Evolutionary conservation across 1,139 yeast genomes (phyloP).

Genomic region (Candida anutae): DNA sequence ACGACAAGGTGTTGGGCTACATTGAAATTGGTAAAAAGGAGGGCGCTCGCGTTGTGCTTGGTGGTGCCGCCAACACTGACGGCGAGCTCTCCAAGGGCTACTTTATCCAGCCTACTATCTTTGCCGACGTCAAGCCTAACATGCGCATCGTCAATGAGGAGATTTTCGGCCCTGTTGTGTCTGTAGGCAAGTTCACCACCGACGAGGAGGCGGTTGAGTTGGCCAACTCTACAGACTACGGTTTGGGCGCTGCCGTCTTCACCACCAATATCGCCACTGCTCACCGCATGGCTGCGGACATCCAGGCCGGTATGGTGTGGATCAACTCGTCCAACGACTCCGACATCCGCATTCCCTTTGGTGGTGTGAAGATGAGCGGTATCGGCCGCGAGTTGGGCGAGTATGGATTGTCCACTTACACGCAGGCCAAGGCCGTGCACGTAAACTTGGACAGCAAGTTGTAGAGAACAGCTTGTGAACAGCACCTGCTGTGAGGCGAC

Average conservation of each 20-base stretch:
- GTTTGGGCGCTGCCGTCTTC: slow-evolving; percentile 38
- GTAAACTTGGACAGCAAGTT: slow-evolving; percentile 44
- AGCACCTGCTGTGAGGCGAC: too few relatives aligned
- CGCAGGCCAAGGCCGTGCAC: slow-evolving; percentile 75
- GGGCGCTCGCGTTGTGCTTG: slow-evolving; percentile 45
- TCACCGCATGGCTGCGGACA: slow-evolving; percentile 35
- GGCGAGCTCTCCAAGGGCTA: slow-evolving; percentile 36
- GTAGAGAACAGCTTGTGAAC: slow-evolving; percentile 4
- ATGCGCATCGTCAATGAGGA: slow-evolving; percentile 53
- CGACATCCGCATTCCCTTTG: slow-evolving; percentile 72
- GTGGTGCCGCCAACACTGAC: slow-evolving; percentile 35
- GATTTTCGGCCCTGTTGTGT: slow-evolving; percentile 55
- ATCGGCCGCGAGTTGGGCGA: slow-evolving; percentile 85
- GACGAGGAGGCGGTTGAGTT: slow-evolving; percentile 46
- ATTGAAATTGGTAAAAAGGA: slow-evolving; percentile 47
- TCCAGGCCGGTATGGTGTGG: slow-evolving; percentile 52
- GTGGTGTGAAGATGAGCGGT: slow-evolving; percentile 73
- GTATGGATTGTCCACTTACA: slow-evolving; percentile 68
- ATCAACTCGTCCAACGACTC: slow-evolving; percentile 69
- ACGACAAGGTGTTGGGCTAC: slow-evolving; percentile 48
- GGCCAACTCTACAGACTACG: slow-evolving; percentile 48
- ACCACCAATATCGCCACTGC: slow-evolving; percentile 26
- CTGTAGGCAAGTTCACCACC: slow-evolving; percentile 41
- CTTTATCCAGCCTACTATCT: slow-evolving; percentile 46
- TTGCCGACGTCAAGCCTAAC: slow-evolving; percentile 43